Evolutionary conservation across 2,329 filamentous ascomycete species (phyloP).

Genomic region (Hypoxylon sp.): DNA sequence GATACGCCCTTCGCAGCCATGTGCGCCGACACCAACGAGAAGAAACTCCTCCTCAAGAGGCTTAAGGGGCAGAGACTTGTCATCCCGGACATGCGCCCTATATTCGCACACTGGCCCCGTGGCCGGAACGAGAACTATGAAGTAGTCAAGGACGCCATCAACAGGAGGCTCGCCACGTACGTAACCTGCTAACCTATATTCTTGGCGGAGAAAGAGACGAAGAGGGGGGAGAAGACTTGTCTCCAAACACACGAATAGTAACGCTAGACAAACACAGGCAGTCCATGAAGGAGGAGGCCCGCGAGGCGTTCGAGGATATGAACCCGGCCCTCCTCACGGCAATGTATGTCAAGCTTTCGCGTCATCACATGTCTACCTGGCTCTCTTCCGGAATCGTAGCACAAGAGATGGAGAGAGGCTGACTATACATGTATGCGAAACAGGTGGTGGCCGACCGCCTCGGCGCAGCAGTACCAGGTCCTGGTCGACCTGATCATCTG

Average conservation of each 20-base stretch:
- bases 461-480: slow-evolving; percentile 30
- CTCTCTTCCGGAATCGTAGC: background rate
- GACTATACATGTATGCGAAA: background rate
- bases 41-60: slow-evolving; percentile 29
- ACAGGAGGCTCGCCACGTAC: slow-evolving; percentile 35
- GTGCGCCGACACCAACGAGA: slow-evolving; percentile 34
- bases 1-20: slow-evolving; percentile 12
- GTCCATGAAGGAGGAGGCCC: slow-evolving; percentile 23
- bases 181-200: slow-evolving; percentile 1
- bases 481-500: slow-evolving; percentile 40
- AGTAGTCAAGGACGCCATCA: slow-evolving; percentile 26
- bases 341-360: slow-evolving; percentile 26
- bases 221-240: no score
- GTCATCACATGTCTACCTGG: background rate
- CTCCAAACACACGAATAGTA: background rate
- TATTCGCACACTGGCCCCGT: slow-evolving; percentile 40
- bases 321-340: slow-evolving; percentile 40
- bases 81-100: slow-evolving; percentile 40
- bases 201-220: no score
- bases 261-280: slow-evolving; percentile 15
- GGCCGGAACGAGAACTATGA: slow-evolving; percentile 35
- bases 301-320: slow-evolving; percentile 29
- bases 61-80: slow-evolving; percentile 39
- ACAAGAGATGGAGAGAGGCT: no score
- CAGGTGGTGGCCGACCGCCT: slow-evolving; percentile 41